Evolutionary conservation across 2,329 filamentous ascomycete species (phyloP).

Genomic region (Pyricularia sp.): DNA sequence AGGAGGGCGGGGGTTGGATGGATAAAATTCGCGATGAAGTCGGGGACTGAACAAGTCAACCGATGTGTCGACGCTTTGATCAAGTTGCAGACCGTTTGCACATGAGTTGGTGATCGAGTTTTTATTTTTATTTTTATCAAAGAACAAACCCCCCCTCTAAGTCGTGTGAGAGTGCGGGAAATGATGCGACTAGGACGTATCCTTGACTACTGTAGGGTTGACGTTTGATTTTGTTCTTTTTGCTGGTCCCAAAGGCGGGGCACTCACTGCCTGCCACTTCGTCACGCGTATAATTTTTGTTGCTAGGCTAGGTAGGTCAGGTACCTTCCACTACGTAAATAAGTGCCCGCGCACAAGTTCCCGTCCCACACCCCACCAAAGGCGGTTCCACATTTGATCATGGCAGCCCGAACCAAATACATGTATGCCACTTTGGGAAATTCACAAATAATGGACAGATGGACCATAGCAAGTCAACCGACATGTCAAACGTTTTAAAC

Average conservation of each 20-base stretch:
- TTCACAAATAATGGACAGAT: no score
- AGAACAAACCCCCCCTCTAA: not conserved
- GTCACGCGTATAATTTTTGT: not conserved
- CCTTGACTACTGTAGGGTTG: not conserved
- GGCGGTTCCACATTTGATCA: not conserved
- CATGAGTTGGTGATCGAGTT: not conserved
- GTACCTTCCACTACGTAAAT: not conserved
- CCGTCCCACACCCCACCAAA: not conserved
- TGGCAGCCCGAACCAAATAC: no score
- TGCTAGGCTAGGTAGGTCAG: not conserved
- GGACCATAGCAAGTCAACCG: no score
- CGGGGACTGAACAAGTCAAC: not conserved
- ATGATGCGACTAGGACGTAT: not conserved
- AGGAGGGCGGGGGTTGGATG: not conserved
- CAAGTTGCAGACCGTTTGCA: not conserved
- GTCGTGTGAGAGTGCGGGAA: not conserved
- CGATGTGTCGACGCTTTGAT: not conserved
- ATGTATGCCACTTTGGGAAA: no score
- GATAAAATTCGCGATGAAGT: not conserved
- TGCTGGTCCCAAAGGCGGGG: not conserved
- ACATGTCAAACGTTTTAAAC: no score
- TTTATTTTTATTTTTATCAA: not conserved
- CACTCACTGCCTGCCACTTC: not conserved
- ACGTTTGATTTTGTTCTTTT: slow-evolving; percentile 1
- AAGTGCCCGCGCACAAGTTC: not conserved